Evolutionary conservation across 305 asterid genomes (phyloP), one percentile per base, ranked within the genome.

Genomic region (Fraxinus albicans): DNA sequence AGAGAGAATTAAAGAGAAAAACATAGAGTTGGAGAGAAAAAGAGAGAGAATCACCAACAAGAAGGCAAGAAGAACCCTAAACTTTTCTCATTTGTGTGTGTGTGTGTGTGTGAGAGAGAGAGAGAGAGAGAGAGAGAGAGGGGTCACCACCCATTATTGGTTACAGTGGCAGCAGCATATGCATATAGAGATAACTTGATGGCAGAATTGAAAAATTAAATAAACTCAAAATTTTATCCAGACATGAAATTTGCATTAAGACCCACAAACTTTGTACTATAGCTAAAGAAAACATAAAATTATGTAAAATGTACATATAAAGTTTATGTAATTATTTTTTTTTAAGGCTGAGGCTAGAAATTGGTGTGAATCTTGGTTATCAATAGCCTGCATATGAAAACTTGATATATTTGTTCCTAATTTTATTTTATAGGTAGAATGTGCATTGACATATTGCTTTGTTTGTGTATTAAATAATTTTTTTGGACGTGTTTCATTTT

Each of bases 131-230:
- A 44, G 25, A 25, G 50, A 70, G 10, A 27, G 19, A 34, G 31
- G 12, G 8, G 19, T 40, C 8, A 23, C 34, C 8, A 12, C 34
- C 65, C n/a, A 31, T 76, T 3, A 36, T 31, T 15, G n/a, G 33
- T 17, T 35, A 9, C 55, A 74, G 44, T 78, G 73, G 44, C 70
- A n/a, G 19, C 72, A 33, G 78, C 3, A 4, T 7, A 7, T 58
- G 21, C 31, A 44, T 81, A n/a, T 65, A 53, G 69, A 84, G 86
- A 40, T 83, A 38, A 38, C 73, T 6, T 36, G 87, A 74, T 19
- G 82, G 75, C 75, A 50, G 44, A 27, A 81, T 38, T 75, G 78
- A 77, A 53, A 21, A 80, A 10, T 38, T 6, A 44, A 85, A 75
- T 81, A 76, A 79, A 6, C 84, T 79, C n/a, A 15, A 25, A 4